Base-by-base conservation (phyloP, 129 eudicot genomes). In the Lonicera japonica region DNA sequence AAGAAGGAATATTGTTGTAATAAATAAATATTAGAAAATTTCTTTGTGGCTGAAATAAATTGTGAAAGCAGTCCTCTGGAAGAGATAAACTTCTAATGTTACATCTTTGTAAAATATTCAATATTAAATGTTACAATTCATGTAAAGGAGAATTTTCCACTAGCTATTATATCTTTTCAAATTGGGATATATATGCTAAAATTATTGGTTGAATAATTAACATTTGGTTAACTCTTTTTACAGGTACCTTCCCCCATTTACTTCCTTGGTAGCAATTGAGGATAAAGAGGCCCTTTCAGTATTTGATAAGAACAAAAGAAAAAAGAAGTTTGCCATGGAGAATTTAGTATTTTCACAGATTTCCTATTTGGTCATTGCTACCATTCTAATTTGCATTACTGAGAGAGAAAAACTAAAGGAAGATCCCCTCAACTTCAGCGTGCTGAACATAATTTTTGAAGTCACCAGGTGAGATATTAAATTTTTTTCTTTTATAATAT, bases 351-450 rank as follows among this genome's bases (percentile, higher is more conserved):
- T 86, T 34, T 86, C 97, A 21, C 95, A 85, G 46, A 84, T 82
- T 60, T 64, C 86, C n/a, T 87, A 84, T 56, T 66, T 91, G 5
- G 78, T 56, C 18, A 73, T 91, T 58, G 84, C 87, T 65, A 47
- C 82, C 52, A 67, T 84, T 41, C 78, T 87, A 0, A 67, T 85
- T 56, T 92, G 91, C 79, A 75, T 92, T 34, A 84, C 94, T 0
- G 98, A 92, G 74, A 73, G 86, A 60, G 25, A 80, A 47, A 84
- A 46, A 25, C 62, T 87, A 21, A 77, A 80, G 72, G 73, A 92
- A 0, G 98, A 92, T 76, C 96, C 96, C 40, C 81, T 92, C 51
- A 92, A 92, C 72, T 92, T 92, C 61, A 87, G 55, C 40, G 88
- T 87, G 52, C 57, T 92, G 40, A 87, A 78, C 46, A 76, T 92